Evolutionary conservation across 352 stramenopile genomes (phyloP).

Genomic region (Globisporangium nagaii): DNA sequence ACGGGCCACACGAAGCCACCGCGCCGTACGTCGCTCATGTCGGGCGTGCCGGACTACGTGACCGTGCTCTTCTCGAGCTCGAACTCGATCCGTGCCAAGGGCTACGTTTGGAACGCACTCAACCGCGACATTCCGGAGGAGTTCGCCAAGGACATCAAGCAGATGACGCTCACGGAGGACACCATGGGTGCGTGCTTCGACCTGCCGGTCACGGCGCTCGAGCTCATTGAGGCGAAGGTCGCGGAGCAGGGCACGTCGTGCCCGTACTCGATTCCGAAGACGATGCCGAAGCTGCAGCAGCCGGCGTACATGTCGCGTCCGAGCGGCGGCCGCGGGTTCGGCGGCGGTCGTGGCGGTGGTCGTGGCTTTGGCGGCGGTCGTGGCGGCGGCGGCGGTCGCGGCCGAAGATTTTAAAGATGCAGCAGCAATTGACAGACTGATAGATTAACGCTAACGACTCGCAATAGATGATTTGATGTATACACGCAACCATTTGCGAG

Average conservation of each 20-base stretch:
- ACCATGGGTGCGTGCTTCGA: conserved; percentile 89
- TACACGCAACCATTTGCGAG: too few relatives aligned
- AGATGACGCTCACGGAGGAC: conserved; percentile 88
- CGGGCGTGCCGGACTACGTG: conserved; percentile 85
- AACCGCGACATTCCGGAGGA: conserved; percentile 81
- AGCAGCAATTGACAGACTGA: not conserved
- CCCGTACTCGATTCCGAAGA: conserved; percentile 76
- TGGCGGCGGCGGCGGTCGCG: conserved; percentile 27
- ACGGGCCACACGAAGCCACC: conserved; percentile 86
- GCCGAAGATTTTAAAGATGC: conserved; percentile 23
- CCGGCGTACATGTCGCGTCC: conserved; percentile 44
- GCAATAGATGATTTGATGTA: not conserved
- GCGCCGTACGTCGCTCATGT: conserved; percentile 83
- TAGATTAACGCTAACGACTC: not conserved
- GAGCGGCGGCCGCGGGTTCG: conserved; percentile 36
- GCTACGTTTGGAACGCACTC: conserved; percentile 91
- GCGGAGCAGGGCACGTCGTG: conserved; percentile 49
- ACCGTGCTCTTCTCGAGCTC: conserved; percentile 84
- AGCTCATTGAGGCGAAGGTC: conserved; percentile 69
- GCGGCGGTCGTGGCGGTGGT: conserved; percentile 28
- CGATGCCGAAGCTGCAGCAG: conserved; percentile 73
- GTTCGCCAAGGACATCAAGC: conserved; percentile 78
- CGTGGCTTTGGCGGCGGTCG: conserved; percentile 26
- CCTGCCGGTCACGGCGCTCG: conserved; percentile 60
- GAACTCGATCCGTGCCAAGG: conserved; percentile 81